These are phyloP conservation scores for Beta corolliflora DNA, from an alignment of 179 eudicot species.

Conservation along the genomic window DNA sequence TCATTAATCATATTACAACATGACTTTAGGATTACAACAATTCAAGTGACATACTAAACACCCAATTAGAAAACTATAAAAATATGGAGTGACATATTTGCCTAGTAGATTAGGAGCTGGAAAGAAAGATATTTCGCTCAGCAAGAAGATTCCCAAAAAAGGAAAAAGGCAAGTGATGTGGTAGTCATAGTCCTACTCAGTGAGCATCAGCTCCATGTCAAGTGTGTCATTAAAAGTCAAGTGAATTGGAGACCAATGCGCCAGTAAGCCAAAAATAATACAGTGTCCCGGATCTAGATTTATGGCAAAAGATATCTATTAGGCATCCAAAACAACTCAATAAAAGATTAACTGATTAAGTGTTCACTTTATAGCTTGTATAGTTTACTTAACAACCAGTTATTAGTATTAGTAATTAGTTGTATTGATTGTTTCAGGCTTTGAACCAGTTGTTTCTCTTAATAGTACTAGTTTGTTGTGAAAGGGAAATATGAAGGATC, in stretches of 20 bases:
- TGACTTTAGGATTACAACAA: neutral
- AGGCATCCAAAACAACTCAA: too few relatives aligned
- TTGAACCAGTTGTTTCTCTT: too few relatives aligned
- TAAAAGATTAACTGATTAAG: too few relatives aligned
- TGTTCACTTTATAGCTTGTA: too few relatives aligned
- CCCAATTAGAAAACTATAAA: neutral
- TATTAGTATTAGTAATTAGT: too few relatives aligned
- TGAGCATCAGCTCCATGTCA: conserved; percentile 16
- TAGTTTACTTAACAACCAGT: too few relatives aligned
- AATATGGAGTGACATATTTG: neutral
- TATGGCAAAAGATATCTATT: neutral
- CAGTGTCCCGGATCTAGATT: too few relatives aligned
- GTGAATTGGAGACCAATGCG: neutral
- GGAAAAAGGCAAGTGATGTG: neutral
- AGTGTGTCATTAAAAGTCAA: neutral
- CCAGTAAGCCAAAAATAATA: neutral
- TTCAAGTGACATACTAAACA: neutral
- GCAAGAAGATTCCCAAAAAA: neutral
- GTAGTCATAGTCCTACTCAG: conserved; percentile 21
- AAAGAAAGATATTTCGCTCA: neutral
- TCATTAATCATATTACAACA: neutral
- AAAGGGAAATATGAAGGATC: too few relatives aligned
- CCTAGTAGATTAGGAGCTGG: conserved; percentile 18
- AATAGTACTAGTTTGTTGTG: too few relatives aligned
- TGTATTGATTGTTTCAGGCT: too few relatives aligned